Evolutionary conservation across 2,329 filamentous ascomycete species (phyloP), one percentile per base, ranked within the genome.

Genomic region (Lachnellula cervina): DNA sequence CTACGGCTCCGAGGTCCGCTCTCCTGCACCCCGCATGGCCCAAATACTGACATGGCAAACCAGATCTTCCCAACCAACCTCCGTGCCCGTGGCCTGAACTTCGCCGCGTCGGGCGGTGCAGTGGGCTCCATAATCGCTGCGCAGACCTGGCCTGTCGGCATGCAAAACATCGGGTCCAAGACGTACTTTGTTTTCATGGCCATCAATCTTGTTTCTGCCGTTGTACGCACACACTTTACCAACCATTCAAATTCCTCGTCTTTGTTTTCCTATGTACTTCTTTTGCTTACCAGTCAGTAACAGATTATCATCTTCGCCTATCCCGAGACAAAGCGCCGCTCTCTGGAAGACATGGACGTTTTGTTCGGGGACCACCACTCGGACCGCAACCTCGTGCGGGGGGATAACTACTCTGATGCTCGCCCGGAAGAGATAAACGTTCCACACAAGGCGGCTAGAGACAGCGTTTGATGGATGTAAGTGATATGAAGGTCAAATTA

Each of bases 181-280:
- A 76, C 80, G 2, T 83, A 82, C 65, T 82, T 82, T 59, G 77
- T 82, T 58, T 83, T 83, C 63, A 80, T 81, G 74, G 70, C 70
- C 7, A 71, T 80, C 25, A 81, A 81, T 60, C 51, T 80, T 6
- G 67, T 70, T 13, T 80, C 74, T 53, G 72, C 79, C 17, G 73
- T 76, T 4, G 74, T 77, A 66, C 51, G 68, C 62, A 4, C 4
- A 3, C 9, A 32, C 11, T 9, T 32, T 32, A 9, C 28, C 11
- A 9, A 32, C 28, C 8, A 11, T 32, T 32, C 28, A 4, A 11
- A 3, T 32, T 34, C 21, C 3, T 3, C 21, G 2, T n/a, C n/a
- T n/a, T n/a, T n/a, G n/a, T n/a, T n/a, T n/a, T n/a, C n/a, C n/a
- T n/a, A n/a, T n/a, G n/a, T n/a, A n/a, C n/a, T n/a, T n/a, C n/a